Evolutionary conservation across 352 stramenopile species (phyloP).

Genomic region (Globisporangium nodosum): DNA sequence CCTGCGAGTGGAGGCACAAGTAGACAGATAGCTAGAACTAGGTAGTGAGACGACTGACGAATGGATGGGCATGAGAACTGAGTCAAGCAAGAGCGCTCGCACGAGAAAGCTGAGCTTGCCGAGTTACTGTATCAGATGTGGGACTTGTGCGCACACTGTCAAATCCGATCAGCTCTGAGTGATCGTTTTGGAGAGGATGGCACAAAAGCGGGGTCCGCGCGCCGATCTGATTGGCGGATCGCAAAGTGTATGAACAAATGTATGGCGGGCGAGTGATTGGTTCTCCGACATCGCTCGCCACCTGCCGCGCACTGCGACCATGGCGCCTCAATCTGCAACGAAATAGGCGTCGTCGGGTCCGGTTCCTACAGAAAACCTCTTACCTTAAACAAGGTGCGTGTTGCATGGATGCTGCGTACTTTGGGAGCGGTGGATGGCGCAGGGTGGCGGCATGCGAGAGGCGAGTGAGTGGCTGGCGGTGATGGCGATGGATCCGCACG

Average conservation of each 20-base stretch:
- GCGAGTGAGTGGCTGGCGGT: background rate
- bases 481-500: background rate
- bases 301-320: background rate
- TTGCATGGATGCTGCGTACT: background rate
- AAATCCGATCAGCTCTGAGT: background rate
- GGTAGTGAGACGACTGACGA: background rate
- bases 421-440: background rate
- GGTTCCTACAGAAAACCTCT: conserved; percentile 28
- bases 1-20: no score
- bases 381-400: conserved; percentile 87
- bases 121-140: conserved; percentile 8
- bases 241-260: conserved; percentile 31
- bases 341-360: conserved; percentile 76
- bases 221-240: conserved; percentile 31
- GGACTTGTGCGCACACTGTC: conserved; percentile 4
- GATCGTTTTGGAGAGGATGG: conserved; percentile 3
- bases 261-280: conserved; percentile 75
- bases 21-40: background rate
- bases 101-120: no score
- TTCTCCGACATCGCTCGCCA: conserved; percentile 37
- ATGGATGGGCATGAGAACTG: background rate
- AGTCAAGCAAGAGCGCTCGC: background rate
- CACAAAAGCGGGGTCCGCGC: background rate
- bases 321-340: conserved; percentile 20
- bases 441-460: no score